Percentiles rank a stretch among this genome's conserved stretches.
Conservation (phyloP, 257 asterid genomes). For the Parsonsia alboflavescens region DNA sequence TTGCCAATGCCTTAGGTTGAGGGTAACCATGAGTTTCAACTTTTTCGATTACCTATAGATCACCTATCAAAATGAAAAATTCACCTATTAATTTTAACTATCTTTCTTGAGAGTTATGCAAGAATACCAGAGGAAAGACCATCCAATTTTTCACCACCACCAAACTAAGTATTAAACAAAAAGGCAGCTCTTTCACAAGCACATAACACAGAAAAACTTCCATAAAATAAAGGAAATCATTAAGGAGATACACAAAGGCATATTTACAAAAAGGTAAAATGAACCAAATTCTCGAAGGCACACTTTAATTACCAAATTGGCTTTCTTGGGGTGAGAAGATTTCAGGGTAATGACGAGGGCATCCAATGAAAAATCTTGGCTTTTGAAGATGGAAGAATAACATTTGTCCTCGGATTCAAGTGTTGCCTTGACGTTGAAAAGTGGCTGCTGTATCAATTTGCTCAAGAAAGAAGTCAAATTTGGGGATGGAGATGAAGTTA, state of each 20-base stretch:
- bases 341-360: conserved; percentile 36
- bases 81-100: not conserved
- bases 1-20: not conserved
- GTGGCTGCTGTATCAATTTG: conserved; percentile 31
- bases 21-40: not conserved
- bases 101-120: not conserved
- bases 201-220: not conserved
- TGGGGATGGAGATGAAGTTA: not conserved
- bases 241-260: not conserved
- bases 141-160: not conserved
- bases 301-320: conserved; percentile 37
- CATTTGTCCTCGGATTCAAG: conserved; percentile 32
- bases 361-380: conserved; percentile 36
- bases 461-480: not conserved
- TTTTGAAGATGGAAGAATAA: conserved; percentile 18
- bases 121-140: not conserved
- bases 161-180: not conserved
- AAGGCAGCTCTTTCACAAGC: not conserved
- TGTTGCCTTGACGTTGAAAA: conserved; percentile 32
- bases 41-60: not conserved
- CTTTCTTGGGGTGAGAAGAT: conserved; percentile 38
- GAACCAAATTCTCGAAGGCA: not conserved
- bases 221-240: not conserved
- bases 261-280: not conserved
- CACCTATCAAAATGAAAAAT: not conserved